Evolutionary conservation across 371 early-diverging fungal genomes (phyloP).

Genomic region (Mucor irregularis): DNA sequence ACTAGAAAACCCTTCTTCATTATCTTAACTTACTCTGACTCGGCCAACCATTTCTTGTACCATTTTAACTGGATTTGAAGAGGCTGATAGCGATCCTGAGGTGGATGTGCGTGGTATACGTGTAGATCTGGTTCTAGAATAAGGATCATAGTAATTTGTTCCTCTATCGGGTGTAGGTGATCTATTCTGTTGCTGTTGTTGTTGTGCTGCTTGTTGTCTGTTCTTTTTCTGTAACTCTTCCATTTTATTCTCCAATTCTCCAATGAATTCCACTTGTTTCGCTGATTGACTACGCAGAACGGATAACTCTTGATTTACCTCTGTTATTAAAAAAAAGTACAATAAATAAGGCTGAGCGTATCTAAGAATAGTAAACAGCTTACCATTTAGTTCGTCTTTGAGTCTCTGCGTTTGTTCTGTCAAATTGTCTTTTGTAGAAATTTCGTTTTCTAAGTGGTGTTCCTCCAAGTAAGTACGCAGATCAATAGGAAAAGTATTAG

Average conservation of each 20-base stretch:
- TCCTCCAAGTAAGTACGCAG: neutral
- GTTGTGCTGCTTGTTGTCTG: conserved; percentile 26
- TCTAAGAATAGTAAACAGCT: too few relatives aligned
- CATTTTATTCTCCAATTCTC: conserved; percentile 40
- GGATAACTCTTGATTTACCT: conserved; percentile 59
- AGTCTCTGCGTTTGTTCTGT: conserved; percentile 76
- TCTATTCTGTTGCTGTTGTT: conserved; percentile 20
- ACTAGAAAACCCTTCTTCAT: too few relatives aligned
- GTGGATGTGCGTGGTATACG: conserved; percentile 40
- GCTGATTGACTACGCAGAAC: conserved; percentile 52
- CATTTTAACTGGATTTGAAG: conserved; percentile 64
- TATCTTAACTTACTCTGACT: conserved; percentile 54
- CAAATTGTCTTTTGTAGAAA: conserved; percentile 65
- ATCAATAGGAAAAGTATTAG: neutral
- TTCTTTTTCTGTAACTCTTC: conserved; percentile 36
- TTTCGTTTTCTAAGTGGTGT: conserved; percentile 53
- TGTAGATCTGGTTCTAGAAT: conserved; percentile 25
- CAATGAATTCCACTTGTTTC: conserved; percentile 34
- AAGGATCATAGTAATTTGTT: conserved; percentile 33
- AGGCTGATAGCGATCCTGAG: conserved; percentile 23
- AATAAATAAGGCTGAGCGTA: too few relatives aligned
- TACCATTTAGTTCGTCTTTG: conserved; percentile 77
- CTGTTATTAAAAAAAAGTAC: too few relatives aligned
- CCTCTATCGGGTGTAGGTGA: conserved; percentile 38
- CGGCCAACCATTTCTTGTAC: conserved; percentile 75